phyloP scores from a whole-genome alignment of 306 rosid species.

The Ammopiptanthus mongolicus region DNA sequence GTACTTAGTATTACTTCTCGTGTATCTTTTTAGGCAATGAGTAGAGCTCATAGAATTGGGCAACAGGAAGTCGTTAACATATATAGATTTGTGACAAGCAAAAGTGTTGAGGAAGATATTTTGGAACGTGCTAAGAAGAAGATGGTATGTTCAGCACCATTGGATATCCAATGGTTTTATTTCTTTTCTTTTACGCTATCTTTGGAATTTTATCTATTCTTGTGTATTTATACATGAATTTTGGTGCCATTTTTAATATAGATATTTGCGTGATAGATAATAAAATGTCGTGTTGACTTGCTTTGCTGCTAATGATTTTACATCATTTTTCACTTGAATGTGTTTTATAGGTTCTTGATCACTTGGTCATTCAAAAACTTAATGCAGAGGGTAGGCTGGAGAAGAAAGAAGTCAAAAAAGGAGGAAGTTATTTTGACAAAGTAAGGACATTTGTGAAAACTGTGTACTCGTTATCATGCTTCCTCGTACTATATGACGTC shows the following conservation, averaged over 20 bases:
- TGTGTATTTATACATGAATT: not conserved
- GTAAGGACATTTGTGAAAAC: conserved; percentile 46
- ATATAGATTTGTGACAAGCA: conserved; percentile 95
- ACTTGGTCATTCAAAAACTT: conserved; percentile 97
- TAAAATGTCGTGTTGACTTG: not conserved
- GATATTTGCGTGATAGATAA: not conserved
- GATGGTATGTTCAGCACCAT: conserved; percentile 54
- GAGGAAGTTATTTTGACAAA: conserved; percentile 84
- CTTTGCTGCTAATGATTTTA: conserved; percentile 13
- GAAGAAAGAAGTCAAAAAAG: conserved; percentile 94
- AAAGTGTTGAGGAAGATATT: conserved; percentile 99
- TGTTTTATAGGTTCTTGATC: conserved; percentile 87
- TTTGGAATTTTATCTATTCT: not conserved
- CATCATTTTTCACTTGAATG: conserved; percentile 14
- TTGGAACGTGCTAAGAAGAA: conserved; percentile 97
- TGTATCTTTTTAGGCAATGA: conserved; percentile 73
- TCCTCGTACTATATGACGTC: not conserved
- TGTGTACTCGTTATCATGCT: not conserved
- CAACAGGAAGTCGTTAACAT: conserved; percentile 99
- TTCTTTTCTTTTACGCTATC: not conserved
- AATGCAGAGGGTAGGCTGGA: conserved; percentile 98
- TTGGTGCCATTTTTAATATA: not conserved
- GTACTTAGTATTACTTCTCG: not conserved
- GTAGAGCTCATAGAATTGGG: conserved; percentile 98
- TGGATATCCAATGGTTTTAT: conserved; percentile 5